Evolutionary conservation across 1,139 yeast species (phyloP), one percentile per base, ranked within the genome.

Genomic region (Hyphopichia burtonii): DNA sequence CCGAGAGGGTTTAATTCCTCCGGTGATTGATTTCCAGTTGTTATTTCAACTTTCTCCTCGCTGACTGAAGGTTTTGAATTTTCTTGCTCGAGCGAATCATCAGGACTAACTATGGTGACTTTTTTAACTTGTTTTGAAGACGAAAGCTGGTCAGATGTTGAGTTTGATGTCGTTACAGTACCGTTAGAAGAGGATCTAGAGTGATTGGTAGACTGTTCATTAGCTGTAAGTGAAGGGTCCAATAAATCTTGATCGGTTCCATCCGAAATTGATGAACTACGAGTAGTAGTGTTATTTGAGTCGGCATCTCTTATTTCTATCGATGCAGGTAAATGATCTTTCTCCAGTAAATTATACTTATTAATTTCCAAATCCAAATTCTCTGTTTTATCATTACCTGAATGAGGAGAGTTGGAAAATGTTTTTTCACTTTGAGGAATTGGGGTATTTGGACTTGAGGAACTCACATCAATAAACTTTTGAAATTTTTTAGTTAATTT

Each of bases 21-120:
- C 11, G 23, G 19, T 7, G 17, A 5, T 14, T 30, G 31, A 34
- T 19, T 34, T 4, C n/a, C n/a, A n/a, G 25, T 18, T 10, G 36
- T 27, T 9, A 31, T 36, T 14, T 27, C 33, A 11, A 36, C 10
- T 5, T 30, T 19, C n/a, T 53, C 59, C 2, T 47, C 53, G 20
- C 33, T 43, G 6, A 43, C 6, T 4, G 36, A 33, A 18, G 16
- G 18, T 20, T 20, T 16, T 14, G 30, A 27, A 15, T 20, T 27
- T 14, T 23, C 5, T n/a, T 48, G 46, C 38, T 52, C 60, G 17
- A 48, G 38, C 2, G 43, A 33, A 16, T 53, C 59, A 41, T 52
- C 48, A 1, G 70, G 65, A 19, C 63, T 62, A 10, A 61, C 50
- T 9, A 71, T 64, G 1, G 63, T 63, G 2, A 68, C 74, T 41